A percentile compares a stretch with the other conserved stretches of the same genome.
Evolutionary conservation across 805 yeast species (phyloP).

Genomic region (Zygoascus tannicola): DNA sequence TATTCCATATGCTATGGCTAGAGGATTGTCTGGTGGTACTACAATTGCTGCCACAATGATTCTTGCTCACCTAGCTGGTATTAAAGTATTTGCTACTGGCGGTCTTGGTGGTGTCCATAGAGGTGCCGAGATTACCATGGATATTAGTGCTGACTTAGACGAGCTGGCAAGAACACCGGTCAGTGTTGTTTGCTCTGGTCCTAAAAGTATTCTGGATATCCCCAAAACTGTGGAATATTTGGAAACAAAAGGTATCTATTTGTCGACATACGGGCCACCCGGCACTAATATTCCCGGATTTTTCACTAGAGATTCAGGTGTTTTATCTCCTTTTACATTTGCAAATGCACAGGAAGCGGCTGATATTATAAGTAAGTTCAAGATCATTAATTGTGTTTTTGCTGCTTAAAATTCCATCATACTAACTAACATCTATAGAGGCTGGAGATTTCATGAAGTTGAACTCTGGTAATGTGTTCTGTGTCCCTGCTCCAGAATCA

Average conservation of each 20-base stretch:
- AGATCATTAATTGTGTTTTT: no score
- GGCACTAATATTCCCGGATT: constrained; percentile 69
- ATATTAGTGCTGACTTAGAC: constrained; percentile 78
- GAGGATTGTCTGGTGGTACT: constrained; percentile 68
- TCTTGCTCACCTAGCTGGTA: constrained; percentile 63
- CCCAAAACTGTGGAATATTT: constrained; percentile 73
- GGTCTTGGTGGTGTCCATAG: constrained; percentile 90
- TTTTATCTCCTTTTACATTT: constrained; percentile 58
- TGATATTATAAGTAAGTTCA: constrained; percentile 37
- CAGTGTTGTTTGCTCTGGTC: constrained; percentile 88
- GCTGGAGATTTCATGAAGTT: constrained; percentile 41
- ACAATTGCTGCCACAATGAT: constrained; percentile 88
- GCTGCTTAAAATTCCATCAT: no score
- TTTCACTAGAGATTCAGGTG: constrained; percentile 68
- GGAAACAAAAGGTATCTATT: constrained; percentile 87
- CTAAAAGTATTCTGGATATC: constrained; percentile 77
- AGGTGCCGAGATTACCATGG: constrained; percentile 66
- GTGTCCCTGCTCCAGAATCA: constrained; percentile 70
- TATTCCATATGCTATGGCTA: constrained; percentile 60
- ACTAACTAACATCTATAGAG: constrained; percentile 15
- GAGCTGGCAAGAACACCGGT: constrained; percentile 78
- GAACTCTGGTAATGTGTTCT: constrained; percentile 62
- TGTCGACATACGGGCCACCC: constrained; percentile 51
- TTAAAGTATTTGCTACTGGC: constrained; percentile 83
- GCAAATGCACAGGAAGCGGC: constrained; percentile 53